These are phyloP conservation scores for Chamaecyparis obtusa DNA, from an alignment of 75 land plant species.

Conservation along the genomic window DNA sequence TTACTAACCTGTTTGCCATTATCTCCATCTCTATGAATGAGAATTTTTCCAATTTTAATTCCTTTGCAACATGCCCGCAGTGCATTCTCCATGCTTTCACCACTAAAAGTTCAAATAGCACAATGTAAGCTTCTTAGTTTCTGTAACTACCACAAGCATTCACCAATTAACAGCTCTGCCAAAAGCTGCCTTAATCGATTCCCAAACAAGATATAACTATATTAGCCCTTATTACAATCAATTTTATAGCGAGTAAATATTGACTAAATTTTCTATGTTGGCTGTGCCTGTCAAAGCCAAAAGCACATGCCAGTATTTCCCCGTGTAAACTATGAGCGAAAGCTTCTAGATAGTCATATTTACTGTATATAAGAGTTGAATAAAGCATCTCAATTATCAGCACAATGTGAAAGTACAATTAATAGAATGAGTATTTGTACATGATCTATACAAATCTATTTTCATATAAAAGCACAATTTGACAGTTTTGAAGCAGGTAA, in stretches of 20 bases:
- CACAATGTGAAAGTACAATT: not conserved
- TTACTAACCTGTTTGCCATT: constrained; percentile 65
- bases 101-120: constrained; percentile 31
- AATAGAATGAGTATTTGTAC: not conserved
- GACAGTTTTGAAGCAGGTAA: too few species aligned
- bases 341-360: too few species aligned
- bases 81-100: constrained; percentile 97
- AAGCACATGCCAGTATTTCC: too few species aligned
- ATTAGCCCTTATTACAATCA: not conserved
- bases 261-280: not conserved
- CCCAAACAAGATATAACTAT: not conserved
- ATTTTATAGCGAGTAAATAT: not conserved
- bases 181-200: not conserved
- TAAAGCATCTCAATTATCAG: too few species aligned
- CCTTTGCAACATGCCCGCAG: constrained; percentile 92
- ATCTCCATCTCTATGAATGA: constrained; percentile 73
- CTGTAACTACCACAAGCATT: not conserved
- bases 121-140: not conserved
- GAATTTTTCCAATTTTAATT: constrained; percentile 89
- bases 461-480: not conserved
- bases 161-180: not conserved
- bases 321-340: too few species aligned
- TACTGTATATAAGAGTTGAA: not conserved
- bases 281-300: not conserved
- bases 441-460: not conserved